These are phyloP conservation scores for Fraxinus baroniana DNA, from an alignment of 305 asterid genomes.

Conservation along the genomic window DNA sequence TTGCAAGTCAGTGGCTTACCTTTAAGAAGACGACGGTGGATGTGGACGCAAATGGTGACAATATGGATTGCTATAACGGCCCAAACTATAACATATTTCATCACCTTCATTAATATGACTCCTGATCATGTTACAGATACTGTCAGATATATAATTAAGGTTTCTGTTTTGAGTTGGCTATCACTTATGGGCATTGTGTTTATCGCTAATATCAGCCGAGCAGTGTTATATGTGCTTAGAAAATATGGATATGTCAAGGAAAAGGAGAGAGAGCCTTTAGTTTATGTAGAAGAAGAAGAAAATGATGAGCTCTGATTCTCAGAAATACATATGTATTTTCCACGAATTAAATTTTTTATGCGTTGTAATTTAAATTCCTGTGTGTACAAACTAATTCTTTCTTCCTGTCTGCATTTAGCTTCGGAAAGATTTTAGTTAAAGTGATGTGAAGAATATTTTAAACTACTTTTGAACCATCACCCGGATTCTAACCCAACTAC, in stretches of 20 bases:
- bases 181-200: slow-evolving; percentile 27
- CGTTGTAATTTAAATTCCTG: background rate
- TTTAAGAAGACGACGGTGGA: slow-evolving; percentile 31
- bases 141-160: slow-evolving; percentile 21
- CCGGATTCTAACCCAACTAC: background rate
- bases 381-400: background rate
- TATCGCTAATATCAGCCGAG: slow-evolving; percentile 21
- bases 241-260: slow-evolving; percentile 21
- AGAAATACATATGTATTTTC: background rate
- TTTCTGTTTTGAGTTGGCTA: slow-evolving; percentile 28
- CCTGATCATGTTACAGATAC: slow-evolving; percentile 24
- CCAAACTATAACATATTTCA: slow-evolving; percentile 31
- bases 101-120: slow-evolving; percentile 29
- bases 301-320: slow-evolving; percentile 19
- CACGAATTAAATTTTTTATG: background rate
- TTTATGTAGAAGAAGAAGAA: slow-evolving; percentile 15
- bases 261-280: slow-evolving; percentile 3
- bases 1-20: slow-evolving; percentile 39
- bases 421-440: background rate
- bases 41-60: slow-evolving; percentile 40
- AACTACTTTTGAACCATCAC: background rate
- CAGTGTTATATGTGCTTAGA: slow-evolving; percentile 21
- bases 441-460: background rate
- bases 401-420: background rate
- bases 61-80: slow-evolving; percentile 38